phyloP scores from a whole-genome alignment of 768 basidiomycete species.

The Auricularia cornea region DNA sequence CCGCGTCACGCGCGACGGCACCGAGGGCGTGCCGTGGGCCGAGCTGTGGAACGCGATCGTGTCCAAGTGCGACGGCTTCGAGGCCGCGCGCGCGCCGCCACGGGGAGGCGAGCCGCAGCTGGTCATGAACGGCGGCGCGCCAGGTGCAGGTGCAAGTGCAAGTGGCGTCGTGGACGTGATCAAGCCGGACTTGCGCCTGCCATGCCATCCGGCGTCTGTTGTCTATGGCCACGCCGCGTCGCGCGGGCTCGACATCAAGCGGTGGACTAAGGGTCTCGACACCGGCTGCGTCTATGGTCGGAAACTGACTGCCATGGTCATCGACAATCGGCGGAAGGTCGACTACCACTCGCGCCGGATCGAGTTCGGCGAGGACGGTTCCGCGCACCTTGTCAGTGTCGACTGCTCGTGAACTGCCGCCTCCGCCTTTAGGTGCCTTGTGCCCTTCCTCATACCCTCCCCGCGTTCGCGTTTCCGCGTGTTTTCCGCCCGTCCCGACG shows the following conservation, averaged over 20 bases:
- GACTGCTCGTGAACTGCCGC: slow-evolving; percentile 26
- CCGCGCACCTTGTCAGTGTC: slow-evolving; percentile 45
- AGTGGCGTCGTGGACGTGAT: background rate
- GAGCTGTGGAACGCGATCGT: slow-evolving; percentile 66
- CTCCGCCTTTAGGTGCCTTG: background rate
- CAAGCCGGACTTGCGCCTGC: slow-evolving; percentile 20
- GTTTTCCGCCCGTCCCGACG: too few species aligned
- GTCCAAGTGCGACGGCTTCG: slow-evolving; percentile 46
- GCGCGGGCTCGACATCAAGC: slow-evolving; percentile 70
- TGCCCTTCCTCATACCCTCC: background rate
- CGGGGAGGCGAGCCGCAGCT: slow-evolving; percentile 25
- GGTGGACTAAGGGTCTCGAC: slow-evolving; percentile 82
- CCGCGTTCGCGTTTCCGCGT: too few species aligned
- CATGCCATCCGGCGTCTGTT: slow-evolving; percentile 68
- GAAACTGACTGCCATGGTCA: slow-evolving; percentile 57
- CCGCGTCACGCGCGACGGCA: slow-evolving; percentile 30
- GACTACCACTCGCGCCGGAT: slow-evolving; percentile 22
- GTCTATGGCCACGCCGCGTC: slow-evolving; percentile 83
- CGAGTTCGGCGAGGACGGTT: slow-evolving; percentile 48
- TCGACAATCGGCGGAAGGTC: slow-evolving; percentile 8
- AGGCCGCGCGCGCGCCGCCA: background rate
- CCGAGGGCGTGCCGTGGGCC: slow-evolving; percentile 63
- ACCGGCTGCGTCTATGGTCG: slow-evolving; percentile 76
- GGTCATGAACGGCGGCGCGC: slow-evolving; percentile 24
- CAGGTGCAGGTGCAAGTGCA: background rate